Evolutionary conservation across 306 rosid species (phyloP).

Genomic region (Mimosa pudica): DNA sequence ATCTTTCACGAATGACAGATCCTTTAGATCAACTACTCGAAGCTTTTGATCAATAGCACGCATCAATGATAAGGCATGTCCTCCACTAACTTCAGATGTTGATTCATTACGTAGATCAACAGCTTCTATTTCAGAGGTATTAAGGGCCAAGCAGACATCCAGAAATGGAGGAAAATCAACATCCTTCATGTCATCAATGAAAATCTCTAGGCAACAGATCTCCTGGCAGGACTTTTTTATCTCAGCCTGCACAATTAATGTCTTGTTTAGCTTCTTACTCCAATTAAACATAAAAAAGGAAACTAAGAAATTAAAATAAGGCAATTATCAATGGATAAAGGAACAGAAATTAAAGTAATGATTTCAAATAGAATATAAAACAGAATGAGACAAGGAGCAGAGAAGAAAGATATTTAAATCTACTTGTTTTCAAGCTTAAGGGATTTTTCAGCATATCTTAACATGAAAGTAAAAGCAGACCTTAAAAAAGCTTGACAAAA

Average conservation of each 20-base stretch:
- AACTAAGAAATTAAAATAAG: constrained; percentile 4
- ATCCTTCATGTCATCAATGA: constrained; percentile 65
- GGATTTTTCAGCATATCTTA: neutral
- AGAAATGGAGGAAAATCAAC: constrained; percentile 67
- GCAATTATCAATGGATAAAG: constrained; percentile 6
- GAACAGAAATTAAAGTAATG: neutral
- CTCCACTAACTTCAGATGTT: constrained; percentile 57
- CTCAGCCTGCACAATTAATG: constrained; percentile 56
- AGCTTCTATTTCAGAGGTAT: constrained; percentile 65
- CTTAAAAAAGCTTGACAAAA: constrained; percentile 64
- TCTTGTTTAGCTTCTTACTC: constrained; percentile 33
- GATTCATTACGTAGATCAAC: constrained; percentile 65
- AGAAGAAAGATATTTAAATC: constrained; percentile 13
- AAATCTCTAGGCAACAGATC: constrained; percentile 60
- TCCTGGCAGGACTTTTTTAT: constrained; percentile 50
- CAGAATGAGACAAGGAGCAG: constrained; percentile 3
- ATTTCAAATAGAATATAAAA: constrained; percentile 9
- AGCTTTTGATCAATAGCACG: constrained; percentile 69
- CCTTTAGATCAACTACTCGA: constrained; percentile 74
- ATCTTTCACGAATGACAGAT: constrained; percentile 63
- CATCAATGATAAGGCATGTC: constrained; percentile 69
- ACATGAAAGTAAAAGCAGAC: constrained; percentile 46
- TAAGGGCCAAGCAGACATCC: constrained; percentile 59
- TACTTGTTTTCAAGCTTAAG: neutral
- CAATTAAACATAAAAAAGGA: constrained; percentile 19